These are phyloP conservation scores for Magnaporthales sp. DNA, from an alignment of 2,329 filamentous ascomycete species.

Conservation along the genomic window DNA sequence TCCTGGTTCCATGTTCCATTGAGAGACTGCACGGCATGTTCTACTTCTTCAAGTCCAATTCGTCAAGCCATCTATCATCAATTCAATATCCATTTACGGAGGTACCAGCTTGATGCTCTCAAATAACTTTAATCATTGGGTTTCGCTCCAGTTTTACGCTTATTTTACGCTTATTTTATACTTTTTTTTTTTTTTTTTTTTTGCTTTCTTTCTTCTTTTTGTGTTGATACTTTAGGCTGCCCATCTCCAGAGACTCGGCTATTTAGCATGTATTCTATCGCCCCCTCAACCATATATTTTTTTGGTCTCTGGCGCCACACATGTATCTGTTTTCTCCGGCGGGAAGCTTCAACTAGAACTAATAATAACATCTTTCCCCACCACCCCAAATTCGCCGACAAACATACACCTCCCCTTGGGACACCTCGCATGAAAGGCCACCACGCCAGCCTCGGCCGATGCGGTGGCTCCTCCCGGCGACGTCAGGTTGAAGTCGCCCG, in stretches of 20 bases:
- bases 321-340: not conserved
- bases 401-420: slow-evolving; percentile 23
- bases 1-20: too few relatives aligned
- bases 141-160: not conserved
- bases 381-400: slow-evolving; percentile 1
- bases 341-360: too few relatives aligned
- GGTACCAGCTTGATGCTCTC: not conserved
- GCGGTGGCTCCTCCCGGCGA: slow-evolving; percentile 33
- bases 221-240: too few relatives aligned
- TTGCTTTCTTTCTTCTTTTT: too few relatives aligned
- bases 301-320: not conserved
- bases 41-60: too few relatives aligned
- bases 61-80: too few relatives aligned
- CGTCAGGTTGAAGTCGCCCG: slow-evolving; percentile 26
- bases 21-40: too few relatives aligned
- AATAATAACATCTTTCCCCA: not conserved
- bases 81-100: too few relatives aligned
- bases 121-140: not conserved
- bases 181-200: too few relatives aligned
- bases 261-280: not conserved
- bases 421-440: slow-evolving; percentile 30
- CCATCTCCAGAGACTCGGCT: not conserved
- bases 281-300: not conserved
- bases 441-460: slow-evolving; percentile 17
- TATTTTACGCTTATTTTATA: not conserved